phyloP scores from a whole-genome alignment of 1,139 yeast genomes.

The Zygosaccharomyces sapae region DNA sequence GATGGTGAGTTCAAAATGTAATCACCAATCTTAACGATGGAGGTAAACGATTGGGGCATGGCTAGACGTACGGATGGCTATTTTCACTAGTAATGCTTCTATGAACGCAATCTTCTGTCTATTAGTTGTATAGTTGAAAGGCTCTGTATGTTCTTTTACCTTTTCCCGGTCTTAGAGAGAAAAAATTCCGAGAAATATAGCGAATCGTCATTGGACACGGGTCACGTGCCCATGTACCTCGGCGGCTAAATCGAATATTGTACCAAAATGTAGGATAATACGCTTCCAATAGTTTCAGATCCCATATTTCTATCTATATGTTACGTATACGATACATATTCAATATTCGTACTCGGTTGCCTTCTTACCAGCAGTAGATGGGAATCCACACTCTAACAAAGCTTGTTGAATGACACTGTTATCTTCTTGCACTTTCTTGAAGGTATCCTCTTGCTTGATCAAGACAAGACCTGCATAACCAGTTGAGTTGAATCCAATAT shows the following conservation, averaged over 20 bases:
- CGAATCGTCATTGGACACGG: slow-evolving; percentile 1
- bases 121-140: not conserved
- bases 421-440: slow-evolving; percentile 38
- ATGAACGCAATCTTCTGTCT: not conserved
- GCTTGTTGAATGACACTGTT: slow-evolving; percentile 44
- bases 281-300: not conserved
- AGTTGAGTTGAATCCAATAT: slow-evolving; percentile 68
- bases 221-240: not conserved
- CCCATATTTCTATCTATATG: not conserved
- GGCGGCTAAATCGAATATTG: not conserved
- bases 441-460: slow-evolving; percentile 62
- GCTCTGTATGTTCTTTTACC: not conserved
- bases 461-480: slow-evolving; percentile 76
- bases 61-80: not conserved
- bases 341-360: slow-evolving; percentile 47
- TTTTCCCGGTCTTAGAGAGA: not conserved
- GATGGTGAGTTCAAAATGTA: slow-evolving; percentile 77
- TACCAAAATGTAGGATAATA: too few relatives aligned
- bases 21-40: slow-evolving; percentile 78
- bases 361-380: slow-evolving; percentile 46
- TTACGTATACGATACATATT: not conserved
- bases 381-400: slow-evolving; percentile 60
- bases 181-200: not conserved
- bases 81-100: too few relatives aligned
- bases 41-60: slow-evolving; percentile 57